Evolutionary conservation across 2,329 filamentous ascomycete genomes (phyloP).

Genomic region (Hypocrella siamensis): DNA sequence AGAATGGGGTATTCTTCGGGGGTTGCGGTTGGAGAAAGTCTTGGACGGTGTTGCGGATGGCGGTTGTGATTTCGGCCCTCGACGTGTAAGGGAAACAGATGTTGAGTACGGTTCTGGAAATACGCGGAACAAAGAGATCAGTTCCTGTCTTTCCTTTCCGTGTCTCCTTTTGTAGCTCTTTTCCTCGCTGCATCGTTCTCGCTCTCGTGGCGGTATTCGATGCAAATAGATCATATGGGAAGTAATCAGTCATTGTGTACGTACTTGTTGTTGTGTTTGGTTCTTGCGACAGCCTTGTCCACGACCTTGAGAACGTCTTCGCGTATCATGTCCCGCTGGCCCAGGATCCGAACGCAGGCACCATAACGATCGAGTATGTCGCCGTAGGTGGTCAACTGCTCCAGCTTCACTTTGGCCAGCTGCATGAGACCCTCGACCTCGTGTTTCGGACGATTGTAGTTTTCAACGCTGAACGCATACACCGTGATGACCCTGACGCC

Average conservation of each 20-base stretch:
- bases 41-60: constrained; percentile 73
- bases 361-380: constrained; percentile 88
- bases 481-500: constrained; percentile 95
- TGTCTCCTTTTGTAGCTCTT: too few relatives aligned
- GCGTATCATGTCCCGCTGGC: constrained; percentile 69
- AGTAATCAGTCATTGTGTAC: too few relatives aligned
- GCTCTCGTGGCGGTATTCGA: too few relatives aligned
- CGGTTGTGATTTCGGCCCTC: constrained; percentile 83
- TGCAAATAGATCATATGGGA: too few relatives aligned
- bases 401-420: constrained; percentile 88
- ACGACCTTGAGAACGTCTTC: constrained; percentile 81
- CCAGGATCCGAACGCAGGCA: constrained; percentile 70
- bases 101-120: constrained; percentile 48
- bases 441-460: constrained; percentile 92
- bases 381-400: constrained; percentile 82
- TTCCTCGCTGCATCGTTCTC: too few relatives aligned
- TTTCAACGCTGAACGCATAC: constrained; percentile 97
- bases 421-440: constrained; percentile 97
- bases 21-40: constrained; percentile 66
- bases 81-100: constrained; percentile 98
- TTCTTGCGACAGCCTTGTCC: constrained; percentile 73
- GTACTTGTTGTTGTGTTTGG: constrained; percentile 72
- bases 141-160: too few relatives aligned
- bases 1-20: constrained; percentile 58
- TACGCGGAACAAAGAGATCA: too few relatives aligned